phyloP scores from a whole-genome alignment of 1,139 yeast species.

The Geotrichum restrictum region DNA sequence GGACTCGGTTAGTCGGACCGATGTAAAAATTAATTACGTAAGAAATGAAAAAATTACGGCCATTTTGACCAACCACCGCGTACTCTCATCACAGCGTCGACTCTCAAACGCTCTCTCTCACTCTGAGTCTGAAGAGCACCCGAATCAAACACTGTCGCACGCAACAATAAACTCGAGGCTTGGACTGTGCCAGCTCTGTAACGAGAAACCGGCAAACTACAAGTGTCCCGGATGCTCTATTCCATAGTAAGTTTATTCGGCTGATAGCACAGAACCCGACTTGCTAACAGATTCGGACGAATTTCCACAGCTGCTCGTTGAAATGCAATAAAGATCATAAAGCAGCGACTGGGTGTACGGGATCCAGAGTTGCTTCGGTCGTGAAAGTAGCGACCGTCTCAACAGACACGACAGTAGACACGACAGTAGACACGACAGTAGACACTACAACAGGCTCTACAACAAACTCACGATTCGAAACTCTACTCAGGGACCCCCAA shows the following conservation, averaged over 20 bases:
- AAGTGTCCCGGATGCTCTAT: conserved; percentile 56
- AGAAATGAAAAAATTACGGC: too few relatives aligned
- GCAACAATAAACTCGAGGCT: conserved; percentile 16
- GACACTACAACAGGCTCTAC: conserved; percentile 9
- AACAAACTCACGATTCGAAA: conserved; percentile 21
- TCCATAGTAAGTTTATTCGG: conserved; percentile 36
- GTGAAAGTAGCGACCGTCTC: neutral
- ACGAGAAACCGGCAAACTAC: conserved; percentile 45
- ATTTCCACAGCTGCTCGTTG: conserved; percentile 47
- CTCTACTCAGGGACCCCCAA: conserved; percentile 40
- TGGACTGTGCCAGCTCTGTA: conserved; percentile 47
- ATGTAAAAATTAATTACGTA: too few relatives aligned
- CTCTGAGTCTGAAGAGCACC: too few relatives aligned
- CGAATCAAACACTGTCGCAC: too few relatives aligned
- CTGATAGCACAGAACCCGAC: too few relatives aligned
- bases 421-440: neutral
- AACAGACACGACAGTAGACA: neutral
- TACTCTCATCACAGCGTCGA: too few relatives aligned
- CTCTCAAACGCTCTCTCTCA: too few relatives aligned
- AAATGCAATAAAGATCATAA: conserved; percentile 50
- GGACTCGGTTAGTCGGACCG: too few relatives aligned
- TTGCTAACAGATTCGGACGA: too few relatives aligned
- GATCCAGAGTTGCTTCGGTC: conserved; percentile 1
- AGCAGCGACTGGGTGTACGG: conserved; percentile 29
- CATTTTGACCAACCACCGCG: too few relatives aligned